These are phyloP conservation scores for Xerocomellus intermedius DNA, from an alignment of 768 basidiomycete genomes.

Conservation along the genomic window DNA sequence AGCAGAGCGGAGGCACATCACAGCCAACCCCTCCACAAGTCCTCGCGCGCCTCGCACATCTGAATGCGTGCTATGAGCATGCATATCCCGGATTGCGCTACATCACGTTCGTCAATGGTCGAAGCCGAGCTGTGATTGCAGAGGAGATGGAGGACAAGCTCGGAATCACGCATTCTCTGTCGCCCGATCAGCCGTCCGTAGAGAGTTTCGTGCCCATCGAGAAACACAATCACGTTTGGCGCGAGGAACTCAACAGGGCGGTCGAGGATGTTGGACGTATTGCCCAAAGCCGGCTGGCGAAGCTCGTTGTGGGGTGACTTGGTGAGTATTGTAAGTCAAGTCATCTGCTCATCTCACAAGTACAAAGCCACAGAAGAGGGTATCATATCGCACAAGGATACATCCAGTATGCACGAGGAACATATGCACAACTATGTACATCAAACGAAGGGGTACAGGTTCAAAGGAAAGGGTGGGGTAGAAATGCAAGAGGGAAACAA, in stretches of 20 bases:
- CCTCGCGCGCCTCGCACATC: conserved; percentile 63
- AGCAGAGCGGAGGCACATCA: conserved; percentile 57
- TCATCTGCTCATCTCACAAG: background rate
- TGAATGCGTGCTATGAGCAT: conserved; percentile 77
- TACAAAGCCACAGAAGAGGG: background rate
- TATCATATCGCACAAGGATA: conserved; percentile 19
- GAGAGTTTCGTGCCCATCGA: conserved; percentile 39
- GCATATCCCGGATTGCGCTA: conserved; percentile 76
- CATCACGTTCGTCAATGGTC: conserved; percentile 91
- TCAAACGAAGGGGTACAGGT: background rate
- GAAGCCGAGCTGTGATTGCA: conserved; percentile 66
- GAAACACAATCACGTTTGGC: conserved; percentile 52
- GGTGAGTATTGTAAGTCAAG: background rate
- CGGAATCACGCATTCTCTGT: conserved; percentile 49
- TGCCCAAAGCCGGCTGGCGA: conserved; percentile 63
- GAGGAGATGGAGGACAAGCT: conserved; percentile 78
- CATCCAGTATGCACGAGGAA: background rate
- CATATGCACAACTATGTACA: conserved; percentile 14
- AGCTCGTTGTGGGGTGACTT: conserved; percentile 17
- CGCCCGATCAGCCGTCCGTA: conserved; percentile 35
- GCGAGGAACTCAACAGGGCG: conserved; percentile 66
- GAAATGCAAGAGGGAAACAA: conserved; percentile 5
- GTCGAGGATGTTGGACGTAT: conserved; percentile 72
- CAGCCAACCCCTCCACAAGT: conserved; percentile 70
- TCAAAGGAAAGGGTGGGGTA: background rate